Base-by-base conservation (phyloP, 352 stramenopile species). In the Thalassiosira mediterranea region DNA sequence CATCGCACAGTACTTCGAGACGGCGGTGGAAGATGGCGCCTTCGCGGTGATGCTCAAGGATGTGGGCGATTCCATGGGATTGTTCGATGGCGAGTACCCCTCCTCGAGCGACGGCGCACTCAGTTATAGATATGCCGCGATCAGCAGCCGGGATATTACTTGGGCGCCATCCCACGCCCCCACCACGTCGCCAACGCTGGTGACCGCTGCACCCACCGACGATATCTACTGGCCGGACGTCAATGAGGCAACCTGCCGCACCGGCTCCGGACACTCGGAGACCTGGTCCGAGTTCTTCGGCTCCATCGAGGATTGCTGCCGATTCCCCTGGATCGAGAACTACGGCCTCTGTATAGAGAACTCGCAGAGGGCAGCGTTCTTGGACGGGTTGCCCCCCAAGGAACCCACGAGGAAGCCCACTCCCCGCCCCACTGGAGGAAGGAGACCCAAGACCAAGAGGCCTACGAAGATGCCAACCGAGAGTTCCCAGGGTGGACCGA, bases 251-350 rank as follows among this genome's bases (percentile, higher is more conserved):
- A 37, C 73, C 1, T 80, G 71, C 48, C 66, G 47, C 23, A 19
- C 38, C 17, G 56, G 28, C 1, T 42, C 34, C 7, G 51, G 73
- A 17, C 7, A 52, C 10, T 37, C 61, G 11, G 31, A 69, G 23
- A 63, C 59, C 40, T 38, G 62, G 23, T 15, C 56, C 1, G 67
- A 73, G 19, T 63, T 74, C 47, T 80, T 74, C 47, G 47, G 57
- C 0, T 60, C 19, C 38, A 31, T 80, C 4, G 56, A 80, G 44
- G 54, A 70, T 19, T 80, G 71, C 62, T 80, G 71, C 34, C 23
- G 40, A 1, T 80, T 80, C 42, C 11, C 57, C 21, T 80, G 71
- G 71, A 69, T 80, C 21, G 26, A 80, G 40, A 51, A 26, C 42
- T 17, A 58, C 38, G 34, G 31, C 4, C 26, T n/a, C 19, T 64